Evolutionary conservation across 1,139 yeast species (phyloP).

Genomic region (Geotrichum aggregatum): DNA sequence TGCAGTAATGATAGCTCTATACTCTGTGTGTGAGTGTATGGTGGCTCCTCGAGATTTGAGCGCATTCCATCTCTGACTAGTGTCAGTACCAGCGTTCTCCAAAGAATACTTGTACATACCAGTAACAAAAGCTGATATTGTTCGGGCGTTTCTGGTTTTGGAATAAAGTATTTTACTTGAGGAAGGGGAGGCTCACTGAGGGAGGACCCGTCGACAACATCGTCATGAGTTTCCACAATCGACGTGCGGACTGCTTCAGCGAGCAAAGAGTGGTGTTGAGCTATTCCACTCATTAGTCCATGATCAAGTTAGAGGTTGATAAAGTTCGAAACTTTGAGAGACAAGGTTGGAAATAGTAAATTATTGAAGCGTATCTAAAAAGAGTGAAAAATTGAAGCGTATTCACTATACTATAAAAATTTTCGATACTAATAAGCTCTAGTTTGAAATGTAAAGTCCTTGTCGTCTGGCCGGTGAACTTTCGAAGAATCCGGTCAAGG

Average conservation of each 20-base stretch:
- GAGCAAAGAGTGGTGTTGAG: neutral
- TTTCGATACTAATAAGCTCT: no score
- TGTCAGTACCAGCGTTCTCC: neutral
- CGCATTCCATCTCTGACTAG: slow-evolving; percentile 41
- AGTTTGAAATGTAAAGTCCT: no score
- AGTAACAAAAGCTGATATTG: slow-evolving; percentile 38
- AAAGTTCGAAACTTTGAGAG: no score
- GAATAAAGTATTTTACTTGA: slow-evolving; percentile 18
- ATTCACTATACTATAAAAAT: no score
- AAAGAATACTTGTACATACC: slow-evolving; percentile 27
- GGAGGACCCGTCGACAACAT: no score
- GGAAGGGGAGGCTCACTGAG: neutral
- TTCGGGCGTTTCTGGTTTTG: slow-evolving; percentile 36
- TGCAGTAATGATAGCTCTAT: slow-evolving; percentile 37
- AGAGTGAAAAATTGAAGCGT: no score
- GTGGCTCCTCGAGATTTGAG: slow-evolving; percentile 37
- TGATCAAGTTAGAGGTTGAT: no score
- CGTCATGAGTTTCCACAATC: neutral
- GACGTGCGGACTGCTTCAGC: neutral
- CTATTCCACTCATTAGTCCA: neutral
- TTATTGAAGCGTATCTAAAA: no score
- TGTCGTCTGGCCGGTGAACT: no score
- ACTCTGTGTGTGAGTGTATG: slow-evolving; percentile 36
- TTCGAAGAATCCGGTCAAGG: no score
- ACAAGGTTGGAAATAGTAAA: no score